phyloP scores from a whole-genome alignment of 208 protist species.

The Borovskyia barvae region DNA sequence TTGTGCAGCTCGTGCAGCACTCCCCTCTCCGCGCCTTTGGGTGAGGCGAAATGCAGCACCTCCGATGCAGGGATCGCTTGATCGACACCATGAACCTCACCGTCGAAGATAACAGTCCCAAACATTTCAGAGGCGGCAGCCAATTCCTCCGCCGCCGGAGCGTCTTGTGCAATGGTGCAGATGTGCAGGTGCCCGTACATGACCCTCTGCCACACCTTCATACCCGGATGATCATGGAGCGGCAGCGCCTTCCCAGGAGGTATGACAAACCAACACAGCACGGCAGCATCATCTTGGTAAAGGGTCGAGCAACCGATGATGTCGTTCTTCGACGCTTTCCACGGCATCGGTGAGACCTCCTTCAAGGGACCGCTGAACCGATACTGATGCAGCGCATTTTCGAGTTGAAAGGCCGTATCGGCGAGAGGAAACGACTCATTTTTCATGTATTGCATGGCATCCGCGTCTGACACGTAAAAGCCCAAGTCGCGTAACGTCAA shows the following conservation, averaged over 20 bases:
- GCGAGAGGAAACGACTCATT: constrained; percentile 29
- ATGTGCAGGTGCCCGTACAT: constrained; percentile 56
- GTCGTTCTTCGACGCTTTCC: constrained; percentile 26
- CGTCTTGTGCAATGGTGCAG: constrained; percentile 26
- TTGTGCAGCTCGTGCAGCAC: constrained; percentile 72
- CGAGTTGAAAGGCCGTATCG: constrained; percentile 32
- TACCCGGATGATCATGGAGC: constrained; percentile 75
- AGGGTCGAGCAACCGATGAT: constrained; percentile 60
- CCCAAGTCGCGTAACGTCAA: constrained; percentile 40
- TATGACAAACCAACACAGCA: constrained; percentile 74
- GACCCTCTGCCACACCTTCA: constrained; percentile 68
- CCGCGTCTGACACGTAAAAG: constrained; percentile 41
- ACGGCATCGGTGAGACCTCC: constrained; percentile 13
- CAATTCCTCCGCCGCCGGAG: background rate
- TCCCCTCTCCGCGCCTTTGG: constrained; percentile 26
- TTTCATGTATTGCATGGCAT: constrained; percentile 20
- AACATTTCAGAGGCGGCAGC: background rate
- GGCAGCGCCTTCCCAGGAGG: constrained; percentile 49
- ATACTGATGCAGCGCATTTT: constrained; percentile 36
- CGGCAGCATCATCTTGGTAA: constrained; percentile 38
- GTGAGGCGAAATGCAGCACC: constrained; percentile 4
- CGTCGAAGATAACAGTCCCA: constrained; percentile 11
- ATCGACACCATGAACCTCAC: constrained; percentile 17
- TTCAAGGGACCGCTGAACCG: background rate
- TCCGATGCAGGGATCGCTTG: background rate